Percentiles rank a stretch among this genome's conserved stretches.
Conservation (phyloP, 139 green algal species). For the Desmodesmus armatus region DNA sequence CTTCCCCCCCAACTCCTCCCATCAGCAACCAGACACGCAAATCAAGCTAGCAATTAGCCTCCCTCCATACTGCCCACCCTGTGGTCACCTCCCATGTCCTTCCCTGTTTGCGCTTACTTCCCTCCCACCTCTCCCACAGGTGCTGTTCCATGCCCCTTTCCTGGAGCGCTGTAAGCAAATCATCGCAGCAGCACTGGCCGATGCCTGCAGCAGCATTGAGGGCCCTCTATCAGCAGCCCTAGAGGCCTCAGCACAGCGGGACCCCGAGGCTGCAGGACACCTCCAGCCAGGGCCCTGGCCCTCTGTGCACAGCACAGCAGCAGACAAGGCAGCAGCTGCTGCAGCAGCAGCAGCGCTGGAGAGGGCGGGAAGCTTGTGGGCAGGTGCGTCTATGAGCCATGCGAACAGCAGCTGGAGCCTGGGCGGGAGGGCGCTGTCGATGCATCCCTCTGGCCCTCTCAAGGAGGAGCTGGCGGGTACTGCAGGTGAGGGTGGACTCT, state of each 20-base stretch:
- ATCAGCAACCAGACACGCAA: too few relatives aligned
- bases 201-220: neutral
- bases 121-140: neutral
- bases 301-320: neutral
- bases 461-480: neutral
- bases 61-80: too few relatives aligned
- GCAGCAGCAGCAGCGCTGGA: slow-evolving; percentile 1
- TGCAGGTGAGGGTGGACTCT: slow-evolving; percentile 5
- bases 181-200: neutral
- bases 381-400: neutral
- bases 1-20: too few relatives aligned
- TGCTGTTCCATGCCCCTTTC: slow-evolving; percentile 39
- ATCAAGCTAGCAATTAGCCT: too few relatives aligned
- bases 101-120: neutral
- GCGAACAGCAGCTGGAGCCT: neutral
- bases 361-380: too few relatives aligned
- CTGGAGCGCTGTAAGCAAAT: slow-evolving; percentile 21
- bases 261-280: slow-evolving; percentile 10
- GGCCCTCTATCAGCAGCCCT: slow-evolving; percentile 17
- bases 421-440: slow-evolving; percentile 1
- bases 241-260: neutral
- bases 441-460: too few relatives aligned
- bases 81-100: too few relatives aligned
- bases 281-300: slow-evolving; percentile 23
- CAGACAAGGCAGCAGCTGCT: neutral